Base-by-base conservation (phyloP, 805 yeast genomes). In the Hanseniaspora lachancei region DNA sequence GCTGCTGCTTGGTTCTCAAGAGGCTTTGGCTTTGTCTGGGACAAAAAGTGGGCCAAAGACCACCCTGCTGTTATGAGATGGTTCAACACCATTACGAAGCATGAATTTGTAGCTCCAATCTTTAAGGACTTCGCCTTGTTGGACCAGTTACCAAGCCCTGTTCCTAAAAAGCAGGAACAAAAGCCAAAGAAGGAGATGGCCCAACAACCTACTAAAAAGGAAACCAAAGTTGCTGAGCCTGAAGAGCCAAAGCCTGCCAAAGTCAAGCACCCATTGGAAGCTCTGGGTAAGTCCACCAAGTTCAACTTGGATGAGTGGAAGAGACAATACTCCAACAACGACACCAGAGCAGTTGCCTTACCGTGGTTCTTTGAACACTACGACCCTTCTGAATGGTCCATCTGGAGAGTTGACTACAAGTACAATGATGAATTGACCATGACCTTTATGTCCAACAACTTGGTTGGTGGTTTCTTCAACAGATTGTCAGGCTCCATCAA, bases 311-410 rank as follows among this genome's bases (percentile, higher is more conserved):
- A 89, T 68, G 91, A 86, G 72, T 88, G 95, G 91, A 89, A 89
- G 82, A 84, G 95, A 77, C 74, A 74, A 62, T 89, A 89, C 84
- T 88, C 96, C 61, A 89, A 89, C 81, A 89, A 87, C 76, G 96
- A 89, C 68, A 89, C 96, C 71, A 86, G 96, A 75, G 83, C 80
- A 70, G 80, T 72, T 64, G 95, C 96, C 64, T 77, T 89, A 64
- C 96, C 96, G 70, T 89, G 89, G 88, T 89, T 89, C 89, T 89
- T 95, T 95, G 84, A 84, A 71, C 81, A 84, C 77, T 89, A 77
- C 77, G 82, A 89, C 76, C 80, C 91, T 61, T 76, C 80, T 62
- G 97, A 89, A 74, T 89, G 89, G 89, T 88, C 96, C 57, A 73
- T 89, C 68, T 89, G 86, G 86, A 86, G 79, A 79, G 95, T 88